Percentiles rank a stretch among this genome's conserved stretches.
phyloP scores from a whole-genome alignment of 2,329 filamentous ascomycete genomes.

The Clonostachys byssicola region DNA sequence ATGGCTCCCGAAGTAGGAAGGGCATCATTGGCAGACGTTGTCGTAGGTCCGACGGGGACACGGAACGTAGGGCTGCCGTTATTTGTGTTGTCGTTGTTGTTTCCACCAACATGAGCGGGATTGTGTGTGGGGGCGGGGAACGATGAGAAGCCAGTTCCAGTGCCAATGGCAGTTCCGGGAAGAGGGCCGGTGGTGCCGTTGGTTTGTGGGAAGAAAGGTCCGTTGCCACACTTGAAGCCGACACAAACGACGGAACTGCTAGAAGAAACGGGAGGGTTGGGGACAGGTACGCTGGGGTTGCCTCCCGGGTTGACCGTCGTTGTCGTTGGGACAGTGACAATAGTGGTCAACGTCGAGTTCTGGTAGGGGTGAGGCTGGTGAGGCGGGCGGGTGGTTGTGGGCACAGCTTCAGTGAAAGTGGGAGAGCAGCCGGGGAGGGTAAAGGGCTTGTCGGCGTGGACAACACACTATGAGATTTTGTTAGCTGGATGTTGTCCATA shows the following conservation, averaged over 20 bases:
- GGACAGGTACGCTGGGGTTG: slow-evolving; percentile 1
- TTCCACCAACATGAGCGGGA: not conserved
- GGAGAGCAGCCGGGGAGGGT: slow-evolving; percentile 31
- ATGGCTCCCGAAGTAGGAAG: slow-evolving; percentile 18
- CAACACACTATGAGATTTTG: slow-evolving; percentile 26
- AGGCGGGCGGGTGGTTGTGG: no score
- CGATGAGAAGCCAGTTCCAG: no score
- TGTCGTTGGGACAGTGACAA: slow-evolving; percentile 6
- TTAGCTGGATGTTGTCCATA: not conserved
- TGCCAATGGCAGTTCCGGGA: slow-evolving; percentile 3
- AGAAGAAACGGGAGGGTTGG: not conserved
- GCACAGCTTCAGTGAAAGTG: slow-evolving; percentile 9
- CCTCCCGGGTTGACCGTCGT: no score
- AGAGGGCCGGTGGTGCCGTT: slow-evolving; percentile 10
- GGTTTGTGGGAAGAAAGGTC: slow-evolving; percentile 8
- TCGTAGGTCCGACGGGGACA: not conserved
- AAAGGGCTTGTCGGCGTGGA: slow-evolving; percentile 31
- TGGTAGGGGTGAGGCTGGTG: not conserved
- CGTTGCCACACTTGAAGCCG: no score
- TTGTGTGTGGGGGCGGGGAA: no score
- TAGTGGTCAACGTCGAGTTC: slow-evolving; percentile 6
- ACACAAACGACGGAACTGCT: no score
- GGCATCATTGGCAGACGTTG: slow-evolving; percentile 5
- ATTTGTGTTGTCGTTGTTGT: no score
- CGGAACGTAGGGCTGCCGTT: not conserved